Evolutionary conservation across 192 early-diverging fungal genomes (phyloP).

Genomic region (Backusella westeae): DNA sequence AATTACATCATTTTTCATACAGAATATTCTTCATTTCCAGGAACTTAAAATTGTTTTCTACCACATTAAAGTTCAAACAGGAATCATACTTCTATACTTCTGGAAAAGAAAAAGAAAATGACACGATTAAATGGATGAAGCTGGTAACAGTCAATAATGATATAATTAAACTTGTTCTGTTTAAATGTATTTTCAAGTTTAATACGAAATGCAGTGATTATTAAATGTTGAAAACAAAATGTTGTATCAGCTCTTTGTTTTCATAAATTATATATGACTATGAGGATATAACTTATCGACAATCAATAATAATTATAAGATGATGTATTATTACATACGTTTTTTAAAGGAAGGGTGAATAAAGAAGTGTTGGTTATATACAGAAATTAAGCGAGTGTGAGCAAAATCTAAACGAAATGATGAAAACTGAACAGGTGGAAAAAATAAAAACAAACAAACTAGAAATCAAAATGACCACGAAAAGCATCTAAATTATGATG

Average conservation of each 20-base stretch:
- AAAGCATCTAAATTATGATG: constrained; percentile 77
- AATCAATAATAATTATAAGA: too few species aligned
- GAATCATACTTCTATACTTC: background rate
- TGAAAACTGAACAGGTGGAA: background rate
- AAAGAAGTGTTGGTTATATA: background rate
- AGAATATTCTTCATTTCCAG: background rate
- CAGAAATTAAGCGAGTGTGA: background rate
- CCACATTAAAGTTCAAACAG: background rate
- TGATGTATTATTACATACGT: background rate
- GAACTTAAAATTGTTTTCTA: background rate
- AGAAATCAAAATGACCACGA: constrained; percentile 85
- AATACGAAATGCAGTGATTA: background rate
- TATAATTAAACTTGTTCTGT: background rate
- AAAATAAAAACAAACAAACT: constrained; percentile 9
- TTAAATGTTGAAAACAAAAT: background rate
- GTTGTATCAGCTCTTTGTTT: background rate
- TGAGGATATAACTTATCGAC: background rate
- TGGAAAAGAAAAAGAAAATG: background rate
- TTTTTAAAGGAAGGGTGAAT: background rate
- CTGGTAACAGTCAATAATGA: too few species aligned
- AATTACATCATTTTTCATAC: background rate
- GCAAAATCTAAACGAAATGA: background rate
- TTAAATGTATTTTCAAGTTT: background rate
- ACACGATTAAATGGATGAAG: too few species aligned
- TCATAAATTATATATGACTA: background rate